Base-by-base conservation (phyloP, 331 rosid genomes). In the Malus hybrid region DNA sequence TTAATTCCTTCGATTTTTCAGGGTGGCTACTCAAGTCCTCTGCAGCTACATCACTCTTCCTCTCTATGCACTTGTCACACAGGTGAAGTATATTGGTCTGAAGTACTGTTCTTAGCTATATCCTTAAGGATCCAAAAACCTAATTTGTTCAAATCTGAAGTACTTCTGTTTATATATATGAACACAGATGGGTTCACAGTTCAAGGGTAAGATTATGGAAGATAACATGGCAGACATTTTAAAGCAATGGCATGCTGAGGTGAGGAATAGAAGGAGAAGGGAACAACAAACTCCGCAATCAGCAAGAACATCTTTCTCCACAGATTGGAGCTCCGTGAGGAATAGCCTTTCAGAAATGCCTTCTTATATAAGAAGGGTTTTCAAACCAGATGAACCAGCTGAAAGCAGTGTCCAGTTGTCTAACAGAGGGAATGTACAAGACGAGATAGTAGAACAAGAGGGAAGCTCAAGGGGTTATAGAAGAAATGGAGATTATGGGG, bases 101-200 rank as follows among this genome's bases (percentile, higher is more conserved):
- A 66, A 31, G 10, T 34, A 2, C 13, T 56, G 15, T 29, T 70
- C 74, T 19, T 71, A 19, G 50, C 48, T 3, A 29, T 8, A 31
- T 5, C 14, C 3, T 42, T 42, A 42, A 59, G 15, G 32, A 59
- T 20, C 13, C 12, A 22, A 22, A 59, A 22, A 24, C 28, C 29
- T 1, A 22, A 20, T 59, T 22, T 10, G 29, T 33, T 67, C 18
- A 29, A 27, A 36, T 24, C 56, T 65, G 67, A 72, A 44, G 29
- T 16, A 4, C 15, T 28, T 42, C 5, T 42, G 11, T 68, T 61
- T 63, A 72, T 36, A 42, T 50, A 60, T 32, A 11, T 55, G 10
- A 5, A 22, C 42, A 73, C 79, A 80, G 88, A 87, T 87, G 91
- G 88, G 87, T 9, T 87, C 86, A 39, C 72, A 82, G 10, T 81